Evolutionary conservation across 2,329 filamentous ascomycete species (phyloP).

Genomic region (Mariannaea elegans): DNA sequence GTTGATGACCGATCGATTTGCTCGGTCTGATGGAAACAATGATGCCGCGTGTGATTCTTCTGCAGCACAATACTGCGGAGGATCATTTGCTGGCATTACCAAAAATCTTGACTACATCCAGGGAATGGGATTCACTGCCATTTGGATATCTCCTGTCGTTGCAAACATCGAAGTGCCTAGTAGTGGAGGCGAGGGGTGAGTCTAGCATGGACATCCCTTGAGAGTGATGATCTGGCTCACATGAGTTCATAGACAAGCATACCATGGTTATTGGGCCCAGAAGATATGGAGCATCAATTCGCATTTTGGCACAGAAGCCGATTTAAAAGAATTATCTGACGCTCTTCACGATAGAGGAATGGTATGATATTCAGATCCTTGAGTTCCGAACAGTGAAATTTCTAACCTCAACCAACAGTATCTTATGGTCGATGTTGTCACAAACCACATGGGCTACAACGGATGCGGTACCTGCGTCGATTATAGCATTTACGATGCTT

Average conservation of each 20-base stretch:
- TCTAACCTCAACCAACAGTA: slow-evolving; percentile 11
- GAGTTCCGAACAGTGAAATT: background rate
- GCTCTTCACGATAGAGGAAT: slow-evolving; percentile 25
- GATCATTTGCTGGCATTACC: slow-evolving; percentile 22
- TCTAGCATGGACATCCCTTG: background rate
- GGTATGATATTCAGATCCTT: background rate
- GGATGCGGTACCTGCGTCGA: slow-evolving; percentile 26
- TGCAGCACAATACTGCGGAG: slow-evolving; percentile 21
- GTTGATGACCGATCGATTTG: slow-evolving; percentile 26
- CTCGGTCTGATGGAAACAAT: slow-evolving; percentile 17
- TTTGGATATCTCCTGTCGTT: slow-evolving; percentile 30
- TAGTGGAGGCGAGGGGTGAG: slow-evolving; percentile 18
- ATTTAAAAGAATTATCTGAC: slow-evolving; percentile 23
- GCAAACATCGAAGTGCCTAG: slow-evolving; percentile 22
- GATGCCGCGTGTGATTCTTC: slow-evolving; percentile 18
- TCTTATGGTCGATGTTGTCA: slow-evolving; percentile 27
- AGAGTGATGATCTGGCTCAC: background rate
- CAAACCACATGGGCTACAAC: slow-evolving; percentile 27
- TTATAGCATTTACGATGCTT: slow-evolving; percentile 23
- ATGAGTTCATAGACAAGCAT: slow-evolving; percentile 16
- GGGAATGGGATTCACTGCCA: slow-evolving; percentile 26
- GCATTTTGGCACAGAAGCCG: slow-evolving; percentile 22
- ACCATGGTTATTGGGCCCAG: slow-evolving; percentile 29
- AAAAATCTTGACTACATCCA: slow-evolving; percentile 29
- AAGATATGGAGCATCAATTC: slow-evolving; percentile 25